Evolutionary conservation across 2,329 filamentous ascomycete genomes (phyloP), one percentile per base, ranked within the genome.

Genomic region (Colletotrichum falcatum): DNA sequence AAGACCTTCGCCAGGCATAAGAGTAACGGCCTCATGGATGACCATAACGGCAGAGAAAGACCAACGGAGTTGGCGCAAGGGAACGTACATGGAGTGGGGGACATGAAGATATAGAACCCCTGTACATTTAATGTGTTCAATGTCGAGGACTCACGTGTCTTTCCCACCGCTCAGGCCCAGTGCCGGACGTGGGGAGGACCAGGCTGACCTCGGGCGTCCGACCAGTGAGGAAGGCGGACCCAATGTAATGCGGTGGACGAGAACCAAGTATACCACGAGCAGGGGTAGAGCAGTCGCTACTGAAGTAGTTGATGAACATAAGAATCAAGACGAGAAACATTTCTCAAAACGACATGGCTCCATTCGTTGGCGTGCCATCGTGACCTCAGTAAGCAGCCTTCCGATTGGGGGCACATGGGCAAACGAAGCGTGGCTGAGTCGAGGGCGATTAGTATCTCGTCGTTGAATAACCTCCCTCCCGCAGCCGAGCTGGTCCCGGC

Each of bases 241-340:
- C 56, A 59, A 66, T 18, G 61, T 69, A 71, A 72, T 70, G 70
- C n/a, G 63, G 68, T 68, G 46, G 66, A 33, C 8, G 55, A 62
- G 39, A 39, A 33, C 9, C 44, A 28, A 65, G 39, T 54, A 64
- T 67, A 72, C 72, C 71, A 73, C 56, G 61, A 56, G 63, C 70
- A 66, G 66, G 72, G 66, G 63, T 73, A 73, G 60, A 71, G 62
- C 72, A 73, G 66, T 73, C 72, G 72, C 72, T 73, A 73, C 70
- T 71, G 70, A 60, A 62, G 68, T 68, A 71, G 68, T 71, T 68
- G 68, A 71, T 71, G 68, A 51, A 61, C 18, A 42, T 42, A 46
- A 70, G 63, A 65, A 63, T 55, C 12, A 70, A 68, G 54, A 55
- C 53, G 64, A 68, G 64, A 67, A 42, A 23, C 49, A 44, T 51